These are phyloP conservation scores for Syncephalastrum monosporum DNA, from an alignment of 371 early-diverging fungal genomes.

Conservation along the genomic window DNA sequence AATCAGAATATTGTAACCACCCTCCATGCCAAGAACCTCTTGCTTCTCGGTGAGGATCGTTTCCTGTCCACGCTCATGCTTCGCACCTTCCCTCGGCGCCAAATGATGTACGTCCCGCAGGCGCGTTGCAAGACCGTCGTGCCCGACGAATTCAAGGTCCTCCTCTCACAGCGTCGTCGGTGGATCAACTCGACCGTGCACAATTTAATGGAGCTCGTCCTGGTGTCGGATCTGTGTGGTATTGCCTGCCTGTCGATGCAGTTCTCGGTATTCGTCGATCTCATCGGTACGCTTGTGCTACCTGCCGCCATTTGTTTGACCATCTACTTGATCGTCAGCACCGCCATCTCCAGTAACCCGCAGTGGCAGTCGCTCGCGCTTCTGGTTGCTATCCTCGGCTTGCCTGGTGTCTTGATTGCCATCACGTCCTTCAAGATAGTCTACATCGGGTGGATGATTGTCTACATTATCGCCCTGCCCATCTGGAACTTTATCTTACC, in stretches of 20 bases:
- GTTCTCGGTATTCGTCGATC: constrained; percentile 79
- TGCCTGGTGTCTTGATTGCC: constrained; percentile 86
- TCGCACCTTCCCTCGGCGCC: constrained; percentile 88
- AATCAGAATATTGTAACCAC: constrained; percentile 89
- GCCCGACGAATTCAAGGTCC: constrained; percentile 75
- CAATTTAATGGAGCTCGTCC: constrained; percentile 87
- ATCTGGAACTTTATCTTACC: constrained; percentile 96
- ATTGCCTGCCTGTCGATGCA: constrained; percentile 87
- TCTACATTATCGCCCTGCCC: constrained; percentile 74
- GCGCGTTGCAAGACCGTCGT: constrained; percentile 85
- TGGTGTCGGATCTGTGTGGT: constrained; percentile 85
- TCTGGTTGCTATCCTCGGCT: constrained; percentile 65
- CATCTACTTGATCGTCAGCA: constrained; percentile 48
- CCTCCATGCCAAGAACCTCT: constrained; percentile 92
- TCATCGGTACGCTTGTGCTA: constrained; percentile 80
- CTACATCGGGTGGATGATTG: constrained; percentile 78
- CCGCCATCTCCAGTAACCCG: constrained; percentile 48
- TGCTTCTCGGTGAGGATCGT: constrained; percentile 96
- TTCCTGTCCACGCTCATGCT: constrained; percentile 95
- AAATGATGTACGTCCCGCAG: constrained; percentile 91
- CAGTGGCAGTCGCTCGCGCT: constrained; percentile 68
- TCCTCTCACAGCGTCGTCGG: constrained; percentile 84
- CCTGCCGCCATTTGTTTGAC: constrained; percentile 78
- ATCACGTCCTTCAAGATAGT: constrained; percentile 79
- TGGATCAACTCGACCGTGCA: constrained; percentile 94